Conservation (phyloP, 257 asterid species). For the Fraxinus pennsylvanica region DNA sequence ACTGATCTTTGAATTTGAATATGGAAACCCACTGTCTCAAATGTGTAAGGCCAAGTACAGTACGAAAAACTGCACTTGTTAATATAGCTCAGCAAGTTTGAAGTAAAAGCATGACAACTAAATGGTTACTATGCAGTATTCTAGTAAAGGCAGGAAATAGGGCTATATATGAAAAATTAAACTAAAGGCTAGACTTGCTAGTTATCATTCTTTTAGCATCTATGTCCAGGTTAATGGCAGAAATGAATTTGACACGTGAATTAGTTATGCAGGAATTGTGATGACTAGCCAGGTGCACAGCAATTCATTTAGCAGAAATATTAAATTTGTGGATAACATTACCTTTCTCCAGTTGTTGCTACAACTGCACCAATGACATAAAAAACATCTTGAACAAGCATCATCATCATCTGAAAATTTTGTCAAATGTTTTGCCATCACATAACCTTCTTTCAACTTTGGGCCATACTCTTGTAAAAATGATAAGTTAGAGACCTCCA, state of each 20-base stretch:
- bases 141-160: neutral
- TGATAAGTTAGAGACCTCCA: conserved; percentile 95
- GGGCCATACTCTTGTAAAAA: conserved; percentile 84
- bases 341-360: conserved; percentile 81
- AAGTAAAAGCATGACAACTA: neutral
- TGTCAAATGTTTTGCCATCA: conserved; percentile 69
- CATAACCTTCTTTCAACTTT: conserved; percentile 90
- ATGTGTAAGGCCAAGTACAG: neutral
- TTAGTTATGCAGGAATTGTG: conserved; percentile 14
- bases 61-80: neutral
- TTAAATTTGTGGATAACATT: conserved; percentile 23
- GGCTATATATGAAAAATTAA: neutral
- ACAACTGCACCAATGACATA: conserved; percentile 60
- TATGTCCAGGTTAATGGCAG: neutral
- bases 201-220: neutral
- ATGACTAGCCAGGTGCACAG: conserved; percentile 2
- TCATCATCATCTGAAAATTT: conserved; percentile 44
- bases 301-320: conserved; percentile 16
- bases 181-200: neutral
- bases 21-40: neutral
- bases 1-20: neutral
- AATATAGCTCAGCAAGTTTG: neutral
- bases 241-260: neutral
- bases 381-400: conserved; percentile 54
- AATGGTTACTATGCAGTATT: conserved; percentile 8